Evolutionary conservation across 2,329 filamentous ascomycete genomes (phyloP), one percentile per base, ranked within the genome.

Genomic region (Endothia cerciana): DNA sequence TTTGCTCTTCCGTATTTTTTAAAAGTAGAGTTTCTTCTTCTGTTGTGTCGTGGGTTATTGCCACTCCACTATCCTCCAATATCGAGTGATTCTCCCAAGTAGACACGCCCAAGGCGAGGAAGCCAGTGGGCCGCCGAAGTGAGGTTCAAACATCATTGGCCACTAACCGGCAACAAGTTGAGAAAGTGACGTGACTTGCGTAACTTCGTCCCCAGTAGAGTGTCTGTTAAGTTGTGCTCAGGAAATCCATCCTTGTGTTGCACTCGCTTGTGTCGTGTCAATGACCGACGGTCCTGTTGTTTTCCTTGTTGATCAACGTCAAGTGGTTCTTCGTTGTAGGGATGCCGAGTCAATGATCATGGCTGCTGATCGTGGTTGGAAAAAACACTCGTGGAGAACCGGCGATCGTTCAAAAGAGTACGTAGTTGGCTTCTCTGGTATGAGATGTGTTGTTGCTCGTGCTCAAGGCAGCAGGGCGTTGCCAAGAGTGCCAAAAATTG

Each of bases 401-500:
- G 25, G 13, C 47, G 47, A 51, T 25, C 11, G 25, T 25, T 7
- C 28, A 11, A 17, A 51, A 28, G 25, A 30, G 7, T 13, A 10
- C 10, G 33, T 36, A 51, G 22, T 15, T 51, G 13, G 47, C 22
- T 4, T 30, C 17, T 5, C 10, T 15, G 22, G 11, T 28, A 22
- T 30, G 22, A 30, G 51, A 22, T n/a, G 25, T 13, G 33, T 13
- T 55, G 25, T 57, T 33, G 59, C 49, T 38, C 36, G 13, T 53
- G 40, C 43, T 62, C 65, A 47, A 63, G 60, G 56, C 51, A 49
- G 33, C 17, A 30, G 4, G 13, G 36, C n/a, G 53, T 25, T 62
- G 60, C 55, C 65, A 63, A 36, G 60, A 62, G 58, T 49, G 45
- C 47, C 60, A 55, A 49, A n/a, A 49, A n/a, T 49, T 62, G 60